Evolutionary conservation across 306 rosid genomes (phyloP).

Genomic region (Vigna angularis): DNA sequence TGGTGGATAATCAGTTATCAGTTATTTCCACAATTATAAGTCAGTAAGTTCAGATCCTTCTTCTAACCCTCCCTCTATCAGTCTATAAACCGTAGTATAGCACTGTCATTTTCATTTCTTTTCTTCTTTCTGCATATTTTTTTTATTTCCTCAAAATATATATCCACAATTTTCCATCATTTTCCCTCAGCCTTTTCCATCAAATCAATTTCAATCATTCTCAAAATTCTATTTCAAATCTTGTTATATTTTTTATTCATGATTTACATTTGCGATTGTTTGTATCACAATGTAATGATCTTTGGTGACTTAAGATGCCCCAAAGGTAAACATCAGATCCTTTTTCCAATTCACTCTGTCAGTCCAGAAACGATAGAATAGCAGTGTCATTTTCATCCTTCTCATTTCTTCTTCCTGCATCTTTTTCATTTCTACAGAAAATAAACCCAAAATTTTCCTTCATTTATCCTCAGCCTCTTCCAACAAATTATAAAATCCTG

Average conservation of each 20-base stretch:
- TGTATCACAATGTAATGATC: background rate
- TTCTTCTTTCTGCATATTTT: background rate
- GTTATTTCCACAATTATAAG: background rate
- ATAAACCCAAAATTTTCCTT: conserved; percentile 16
- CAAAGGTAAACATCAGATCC: conserved; percentile 7
- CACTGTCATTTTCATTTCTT: background rate
- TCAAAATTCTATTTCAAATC: conserved; percentile 15
- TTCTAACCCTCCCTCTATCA: background rate
- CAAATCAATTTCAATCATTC: background rate
- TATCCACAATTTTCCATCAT: background rate
- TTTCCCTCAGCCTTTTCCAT: conserved; percentile 2
- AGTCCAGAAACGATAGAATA: background rate
- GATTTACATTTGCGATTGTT: background rate
- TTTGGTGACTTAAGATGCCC: background rate
- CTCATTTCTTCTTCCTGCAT: background rate
- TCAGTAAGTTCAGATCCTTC: conserved; percentile 22
- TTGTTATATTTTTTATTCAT: background rate
- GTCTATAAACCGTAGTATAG: background rate
- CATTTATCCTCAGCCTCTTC: conserved; percentile 3
- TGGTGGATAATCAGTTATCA: background rate
- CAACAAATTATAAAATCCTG: background rate
- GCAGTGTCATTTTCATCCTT: background rate
- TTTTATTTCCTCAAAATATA: conserved; percentile 1
- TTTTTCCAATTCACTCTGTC: conserved; percentile 4
- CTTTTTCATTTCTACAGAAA: background rate